Conservation (phyloP, 257 asterid species). For the Solanum tarapatanum region DNA sequence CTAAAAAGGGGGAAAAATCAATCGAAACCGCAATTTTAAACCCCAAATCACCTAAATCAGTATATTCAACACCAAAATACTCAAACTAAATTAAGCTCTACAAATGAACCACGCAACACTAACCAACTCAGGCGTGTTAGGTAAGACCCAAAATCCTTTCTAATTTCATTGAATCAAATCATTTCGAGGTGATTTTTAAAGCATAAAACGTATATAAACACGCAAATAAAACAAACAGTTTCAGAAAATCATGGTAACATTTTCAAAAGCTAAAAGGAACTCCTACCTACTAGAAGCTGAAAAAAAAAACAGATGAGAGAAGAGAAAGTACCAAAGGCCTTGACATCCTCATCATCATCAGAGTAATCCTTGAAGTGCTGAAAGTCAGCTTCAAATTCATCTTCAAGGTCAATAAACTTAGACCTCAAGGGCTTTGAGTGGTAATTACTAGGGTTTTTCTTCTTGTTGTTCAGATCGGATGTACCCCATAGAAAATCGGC, state of each 20-base stretch:
- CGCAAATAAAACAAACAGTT: background rate
- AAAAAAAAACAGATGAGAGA: slow-evolving; percentile 7
- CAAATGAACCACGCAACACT: background rate
- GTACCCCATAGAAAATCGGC: slow-evolving; percentile 80
- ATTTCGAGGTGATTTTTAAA: background rate
- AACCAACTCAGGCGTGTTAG: background rate
- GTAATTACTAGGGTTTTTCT: slow-evolving; percentile 22
- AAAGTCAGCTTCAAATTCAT: slow-evolving; percentile 80
- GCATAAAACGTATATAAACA: background rate
- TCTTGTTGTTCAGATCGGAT: slow-evolving; percentile 29
- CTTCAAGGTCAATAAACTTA: slow-evolving; percentile 36
- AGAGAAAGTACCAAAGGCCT: slow-evolving; percentile 23
- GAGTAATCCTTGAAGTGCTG: slow-evolving; percentile 62
- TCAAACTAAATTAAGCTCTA: background rate
- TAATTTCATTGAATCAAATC: background rate
- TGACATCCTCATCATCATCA: slow-evolving; percentile 31
- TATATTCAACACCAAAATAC: background rate
- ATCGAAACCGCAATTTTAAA: background rate
- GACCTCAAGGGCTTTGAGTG: slow-evolving; percentile 51
- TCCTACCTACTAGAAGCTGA: background rate
- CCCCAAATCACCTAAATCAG: background rate
- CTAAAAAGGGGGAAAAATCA: background rate
- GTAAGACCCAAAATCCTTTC: background rate
- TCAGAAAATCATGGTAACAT: background rate
- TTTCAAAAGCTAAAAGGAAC: background rate